Conservation (phyloP, 192 early-diverging fungal species). For the Coemansia sp. region DNA sequence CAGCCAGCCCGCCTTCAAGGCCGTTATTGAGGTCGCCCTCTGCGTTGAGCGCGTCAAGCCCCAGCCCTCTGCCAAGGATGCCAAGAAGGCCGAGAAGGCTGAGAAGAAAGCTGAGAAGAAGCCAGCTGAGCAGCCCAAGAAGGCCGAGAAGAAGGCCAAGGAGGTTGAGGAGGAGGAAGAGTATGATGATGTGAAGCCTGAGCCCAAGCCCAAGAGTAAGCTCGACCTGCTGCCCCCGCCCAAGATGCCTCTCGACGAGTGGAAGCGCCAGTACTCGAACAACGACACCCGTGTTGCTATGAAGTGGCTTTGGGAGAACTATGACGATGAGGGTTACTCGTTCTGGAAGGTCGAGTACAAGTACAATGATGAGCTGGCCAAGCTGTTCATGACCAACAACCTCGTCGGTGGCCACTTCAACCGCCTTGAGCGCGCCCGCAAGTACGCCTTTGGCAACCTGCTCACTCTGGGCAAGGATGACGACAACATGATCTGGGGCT, state of each 20-base stretch:
- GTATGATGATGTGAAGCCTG: constrained; percentile 58
- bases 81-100: constrained; percentile 61
- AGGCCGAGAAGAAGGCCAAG: constrained; percentile 51
- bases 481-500: constrained; percentile 89
- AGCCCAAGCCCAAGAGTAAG: constrained; percentile 89
- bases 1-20: constrained; percentile 84
- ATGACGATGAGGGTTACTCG: constrained; percentile 84
- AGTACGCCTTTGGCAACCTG: constrained; percentile 93
- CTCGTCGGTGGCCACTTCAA: constrained; percentile 91
- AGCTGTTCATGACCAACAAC: constrained; percentile 92
- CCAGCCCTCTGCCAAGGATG: constrained; percentile 41
- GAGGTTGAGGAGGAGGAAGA: constrained; percentile 56
- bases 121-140: constrained; percentile 54
- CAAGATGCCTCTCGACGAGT: constrained; percentile 82
- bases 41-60: constrained; percentile 58
- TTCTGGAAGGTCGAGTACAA: constrained; percentile 94
- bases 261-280: constrained; percentile 99
- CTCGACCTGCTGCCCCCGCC: constrained; percentile 85
- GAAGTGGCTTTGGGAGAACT: constrained; percentile 95
- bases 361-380: constrained; percentile 91
- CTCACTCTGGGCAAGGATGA: constrained; percentile 80
- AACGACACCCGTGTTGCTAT: constrained; percentile 86
- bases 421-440: constrained; percentile 88
- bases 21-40: constrained; percentile 65
- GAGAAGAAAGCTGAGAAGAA: constrained; percentile 58